Base-by-base conservation (phyloP, 2,329 filamentous ascomycete species). In the Davidsoniella eucalypti region DNA sequence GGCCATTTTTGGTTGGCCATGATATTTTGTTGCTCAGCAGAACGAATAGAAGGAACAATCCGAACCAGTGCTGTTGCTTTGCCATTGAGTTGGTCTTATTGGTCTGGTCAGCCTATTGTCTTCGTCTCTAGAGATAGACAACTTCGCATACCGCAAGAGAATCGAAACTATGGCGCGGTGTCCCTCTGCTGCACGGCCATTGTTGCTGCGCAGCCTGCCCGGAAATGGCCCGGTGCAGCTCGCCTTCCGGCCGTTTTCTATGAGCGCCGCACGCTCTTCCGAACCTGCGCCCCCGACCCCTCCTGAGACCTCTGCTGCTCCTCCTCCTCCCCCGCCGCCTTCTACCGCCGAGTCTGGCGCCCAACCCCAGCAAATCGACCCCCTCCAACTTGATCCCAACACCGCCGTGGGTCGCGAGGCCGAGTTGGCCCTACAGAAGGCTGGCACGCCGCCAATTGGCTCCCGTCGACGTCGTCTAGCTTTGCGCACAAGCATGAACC, bases 381-480 rank as follows among this genome's bases (percentile, higher is more conserved):
- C 66, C 29, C 62, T 66, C 55, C 66, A 72, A 57, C 65, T 78
- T 57, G 76, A 87, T 61, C 83, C 81, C n/a, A 69, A 75, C 55
- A 78, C 76, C n/a, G 82, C 84, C 23, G 72, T 76, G 41, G 77
- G 71, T 44, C 70, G 68, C 44, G 72, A 71, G 61, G 71, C 79
- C 52, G 84, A 92, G 65, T 72, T 75, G 55, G 73, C 72, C 54
- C 70, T 94, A 49, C 69, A 87, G 60, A 76, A 76, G 61, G 48
- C 74, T 56, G 82, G 84, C 50, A 72, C 78, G 42, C 72, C 76
- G 54, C 87, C 86, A 48, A 70, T 94, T 58, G 88, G 88, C 47
- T 94, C 87, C 43, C 80, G 88, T 58, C 78, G 88, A 70, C 82
- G 88, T 55, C 82, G 90, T 62, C 76, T 79, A 25, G 84, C 84